Evolutionary conservation across 208 protist species (phyloP), one percentile per base, ranked within the genome.

Genomic region (Wallacemonas sp.): DNA sequence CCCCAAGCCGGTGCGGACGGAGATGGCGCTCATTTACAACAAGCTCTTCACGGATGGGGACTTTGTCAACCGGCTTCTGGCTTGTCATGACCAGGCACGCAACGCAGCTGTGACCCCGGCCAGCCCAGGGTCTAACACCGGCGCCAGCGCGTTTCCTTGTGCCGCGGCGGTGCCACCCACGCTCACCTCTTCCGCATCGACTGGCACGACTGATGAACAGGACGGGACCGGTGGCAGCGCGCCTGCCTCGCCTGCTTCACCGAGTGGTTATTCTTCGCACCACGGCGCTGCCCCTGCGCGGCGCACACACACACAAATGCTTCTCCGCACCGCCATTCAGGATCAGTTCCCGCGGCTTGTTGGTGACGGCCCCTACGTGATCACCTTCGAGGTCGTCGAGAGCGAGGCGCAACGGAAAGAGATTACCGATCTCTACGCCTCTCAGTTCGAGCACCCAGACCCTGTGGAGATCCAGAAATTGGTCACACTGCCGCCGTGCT

Each of bases 401-500:
- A 76, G 69, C 0, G 86, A 89, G 52, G 45, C 53, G 61, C 73
- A 81, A 24, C 85, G 86, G 17, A 69, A 71, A 38, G 84, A 82
- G 65, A 83, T 87, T 37, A 75, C 90, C 15, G 82, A 91, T 41
- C 70, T 95, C n/a, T 95, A 91, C 76, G 74, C 81, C 26, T 78
- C 81, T 12, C 89, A 95, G 70, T 95, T 95, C 55, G 62, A 80
- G 32, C 74, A 85, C 59, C 89, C 89, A n/a, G 86, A 92, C 59
- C 86, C 79, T 27, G 72, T 74, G 24, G 84, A 92, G 63, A 44
- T 95, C 36, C 71, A 88, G 46, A 57, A 71, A 26, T 73, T 95
- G 21, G 89, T 95, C 19, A 79, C 61, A 26, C 70, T 91, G 39
- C 85, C 85, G 1, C 83, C 83, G 36, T 78, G 68, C 19, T 91